Conservation (phyloP, 441 rosid genomes). For the Biscutella laevigata region DNA sequence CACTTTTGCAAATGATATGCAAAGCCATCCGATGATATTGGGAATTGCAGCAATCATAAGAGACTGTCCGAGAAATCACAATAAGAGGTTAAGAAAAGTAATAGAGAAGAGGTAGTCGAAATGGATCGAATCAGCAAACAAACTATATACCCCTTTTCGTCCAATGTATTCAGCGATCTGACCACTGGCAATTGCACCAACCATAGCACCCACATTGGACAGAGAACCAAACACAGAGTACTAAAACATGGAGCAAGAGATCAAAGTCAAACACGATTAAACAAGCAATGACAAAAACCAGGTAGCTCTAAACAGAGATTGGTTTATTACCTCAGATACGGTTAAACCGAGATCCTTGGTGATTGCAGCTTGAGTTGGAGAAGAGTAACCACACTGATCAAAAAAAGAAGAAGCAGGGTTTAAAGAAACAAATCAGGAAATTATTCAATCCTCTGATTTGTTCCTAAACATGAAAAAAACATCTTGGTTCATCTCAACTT, state of each 20-base stretch:
- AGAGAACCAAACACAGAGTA: conserved; percentile 63
- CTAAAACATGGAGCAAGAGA: conserved; percentile 29
- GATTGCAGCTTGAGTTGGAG: conserved; percentile 57
- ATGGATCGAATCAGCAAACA: background rate
- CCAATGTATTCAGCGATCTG: conserved; percentile 76
- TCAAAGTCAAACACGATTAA: conserved; percentile 5
- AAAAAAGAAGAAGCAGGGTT: background rate
- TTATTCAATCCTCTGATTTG: background rate
- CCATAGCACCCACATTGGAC: conserved; percentile 74
- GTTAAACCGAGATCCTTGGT: conserved; percentile 50
- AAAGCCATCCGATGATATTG: conserved; percentile 64
- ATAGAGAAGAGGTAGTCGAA: no score
- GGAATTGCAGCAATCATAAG: conserved; percentile 73
- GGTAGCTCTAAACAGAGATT: background rate
- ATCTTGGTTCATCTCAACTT: background rate
- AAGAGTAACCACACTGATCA: conserved; percentile 56
- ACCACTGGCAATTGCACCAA: conserved; percentile 73
- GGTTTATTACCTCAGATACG: conserved; percentile 39
- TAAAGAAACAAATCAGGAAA: background rate
- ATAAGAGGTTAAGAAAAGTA: background rate
- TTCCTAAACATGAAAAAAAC: background rate
- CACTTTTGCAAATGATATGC: conserved; percentile 60
- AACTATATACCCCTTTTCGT: conserved; percentile 55
- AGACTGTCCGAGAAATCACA: conserved; percentile 30
- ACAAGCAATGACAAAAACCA: background rate